Percentiles rank a stretch among this genome's conserved stretches.
These are phyloP conservation scores for Fraxinus americana DNA, from an alignment of 257 asterid genomes.

Conservation along the genomic window DNA sequence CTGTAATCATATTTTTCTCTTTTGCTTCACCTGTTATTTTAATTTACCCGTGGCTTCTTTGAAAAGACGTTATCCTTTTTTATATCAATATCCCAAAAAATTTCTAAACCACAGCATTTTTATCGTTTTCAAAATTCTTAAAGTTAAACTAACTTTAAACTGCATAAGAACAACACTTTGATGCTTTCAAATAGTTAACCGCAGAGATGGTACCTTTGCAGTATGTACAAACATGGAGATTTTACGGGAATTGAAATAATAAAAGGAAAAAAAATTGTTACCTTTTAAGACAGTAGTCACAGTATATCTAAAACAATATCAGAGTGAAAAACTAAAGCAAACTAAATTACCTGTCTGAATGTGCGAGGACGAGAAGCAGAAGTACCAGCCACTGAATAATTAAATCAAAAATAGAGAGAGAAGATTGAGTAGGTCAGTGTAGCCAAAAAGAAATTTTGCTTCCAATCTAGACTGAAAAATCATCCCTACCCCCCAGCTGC, in stretches of 20 bases:
- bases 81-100: background rate
- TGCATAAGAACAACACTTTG: background rate
- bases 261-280: too few relatives aligned
- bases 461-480: background rate
- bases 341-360: slow-evolving; percentile 59
- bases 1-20: background rate
- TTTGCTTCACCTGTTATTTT: background rate
- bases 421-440: background rate
- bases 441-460: slow-evolving; percentile 1
- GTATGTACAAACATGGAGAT: background rate
- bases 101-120: background rate
- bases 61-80: background rate
- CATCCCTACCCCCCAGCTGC: background rate
- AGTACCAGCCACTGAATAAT: slow-evolving; percentile 74
- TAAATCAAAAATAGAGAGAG: background rate
- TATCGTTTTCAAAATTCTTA: background rate
- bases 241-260: background rate
- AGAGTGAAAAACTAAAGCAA: slow-evolving; percentile 3
- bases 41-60: background rate
- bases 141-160: background rate
- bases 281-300: background rate
- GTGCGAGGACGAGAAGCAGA: slow-evolving; percentile 86
- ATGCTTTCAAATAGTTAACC: background rate
- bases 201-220: background rate
- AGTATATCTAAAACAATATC: background rate